phyloP scores from a whole-genome alignment of 768 basidiomycete species.

The Phylloporus sp. region DNA sequence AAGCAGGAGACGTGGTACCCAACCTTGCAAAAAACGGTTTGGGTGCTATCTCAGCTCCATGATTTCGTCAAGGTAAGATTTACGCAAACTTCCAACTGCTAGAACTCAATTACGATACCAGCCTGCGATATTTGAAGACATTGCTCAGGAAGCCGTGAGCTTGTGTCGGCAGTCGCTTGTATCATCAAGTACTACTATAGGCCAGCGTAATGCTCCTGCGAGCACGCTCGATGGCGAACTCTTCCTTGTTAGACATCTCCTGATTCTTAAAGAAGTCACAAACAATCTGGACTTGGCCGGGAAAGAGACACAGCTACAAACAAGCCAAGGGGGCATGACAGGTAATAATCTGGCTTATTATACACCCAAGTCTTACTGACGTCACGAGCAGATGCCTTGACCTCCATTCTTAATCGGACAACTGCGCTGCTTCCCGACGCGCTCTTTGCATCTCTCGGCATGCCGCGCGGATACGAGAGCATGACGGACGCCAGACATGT shows the following conservation, averaged over 20 bases:
- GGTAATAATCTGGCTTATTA: slow-evolving; percentile 35
- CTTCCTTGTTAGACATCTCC: slow-evolving; percentile 86
- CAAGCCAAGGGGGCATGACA: slow-evolving; percentile 52
- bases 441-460: slow-evolving; percentile 66
- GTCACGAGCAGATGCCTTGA: slow-evolving; percentile 23
- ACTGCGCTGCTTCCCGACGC: slow-evolving; percentile 56
- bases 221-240: slow-evolving; percentile 66
- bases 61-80: slow-evolving; percentile 82
- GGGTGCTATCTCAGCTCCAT: slow-evolving; percentile 87
- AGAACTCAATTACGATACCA: slow-evolving; percentile 30
- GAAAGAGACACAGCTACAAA: slow-evolving; percentile 40
- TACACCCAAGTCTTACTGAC: slow-evolving; percentile 1
- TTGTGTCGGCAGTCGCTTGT: slow-evolving; percentile 81
- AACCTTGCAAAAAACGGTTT: slow-evolving; percentile 80
- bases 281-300: slow-evolving; percentile 65
- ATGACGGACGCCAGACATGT: slow-evolving; percentile 74
- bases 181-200: slow-evolving; percentile 64
- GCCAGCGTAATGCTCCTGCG: slow-evolving; percentile 41
- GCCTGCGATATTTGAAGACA: slow-evolving; percentile 96
- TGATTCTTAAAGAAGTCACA: slow-evolving; percentile 89
- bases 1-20: slow-evolving; percentile 91
- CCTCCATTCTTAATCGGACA: slow-evolving; percentile 31
- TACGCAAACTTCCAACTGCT: not conserved
- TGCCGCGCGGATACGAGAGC: slow-evolving; percentile 56
- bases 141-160: slow-evolving; percentile 88